Evolutionary conservation across 805 yeast genomes (phyloP), one percentile per base, ranked within the genome.

Genomic region (Jamesozyma gamospora): DNA sequence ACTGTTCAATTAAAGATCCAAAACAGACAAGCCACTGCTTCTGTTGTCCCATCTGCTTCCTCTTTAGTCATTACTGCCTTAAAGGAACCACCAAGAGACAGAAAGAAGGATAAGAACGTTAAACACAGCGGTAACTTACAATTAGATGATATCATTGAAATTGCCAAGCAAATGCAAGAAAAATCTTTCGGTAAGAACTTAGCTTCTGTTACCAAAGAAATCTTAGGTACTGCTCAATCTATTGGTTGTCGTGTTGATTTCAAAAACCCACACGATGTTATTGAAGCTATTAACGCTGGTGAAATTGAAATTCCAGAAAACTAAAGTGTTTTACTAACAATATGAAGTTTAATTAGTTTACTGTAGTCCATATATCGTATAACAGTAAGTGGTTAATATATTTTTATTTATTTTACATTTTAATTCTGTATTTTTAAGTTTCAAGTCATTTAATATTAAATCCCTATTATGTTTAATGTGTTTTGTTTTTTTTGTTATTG

Each of bases 81-180:
- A 68, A 92, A 92, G 80, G 98, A 92, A 79, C 87, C 98, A 60
- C 96, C 96, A 68, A 90, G 98, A 84, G 98, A 92, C 82, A 82
- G 96, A 79, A 92, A 92, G 94, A 92, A 92, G 94, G 97, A 92
- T 69, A 92, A 92, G 92, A 90, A 92, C 77, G 84, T 92, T 72
- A 87, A 88, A 80, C 98, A 92, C 85, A 80, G 79, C 69, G 98
- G 98, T 77, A 92, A 90, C 90, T 79, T 92, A 65, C 86, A 95
- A 64, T 77, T 92, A 64, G 94, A 87, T 64, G 96, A 90, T 74
- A 84, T 92, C 73, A 77, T 76, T 70, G 95, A 87, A 69, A 83
- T 92, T 66, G 97, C 98, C 63, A 88, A 96, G 75, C 81, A 81
- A 67, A 90, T 92, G 97, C 81, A 77, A 71, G 86, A 82, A 70